Percentiles rank a stretch among this genome's conserved stretches.
Conservation (phyloP, 306 rosid species). For the Casuarina cunninghamiana region DNA sequence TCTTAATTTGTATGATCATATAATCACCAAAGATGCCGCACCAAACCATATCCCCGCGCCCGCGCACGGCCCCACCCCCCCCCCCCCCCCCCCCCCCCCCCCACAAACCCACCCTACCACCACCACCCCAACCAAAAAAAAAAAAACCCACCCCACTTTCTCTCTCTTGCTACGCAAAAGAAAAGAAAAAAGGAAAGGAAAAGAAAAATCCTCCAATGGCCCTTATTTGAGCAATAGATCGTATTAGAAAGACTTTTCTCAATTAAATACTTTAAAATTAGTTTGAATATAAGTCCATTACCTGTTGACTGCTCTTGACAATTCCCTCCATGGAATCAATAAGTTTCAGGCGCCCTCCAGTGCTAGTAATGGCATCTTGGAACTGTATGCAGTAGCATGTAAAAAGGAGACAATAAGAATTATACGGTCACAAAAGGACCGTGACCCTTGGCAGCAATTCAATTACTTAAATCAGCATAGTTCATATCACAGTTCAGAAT, state of each 20-base stretch:
- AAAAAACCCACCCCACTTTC: too few species aligned
- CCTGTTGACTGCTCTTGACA: conserved; percentile 88
- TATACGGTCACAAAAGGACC: neutral
- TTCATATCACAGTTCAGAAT: neutral
- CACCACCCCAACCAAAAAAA: too few species aligned
- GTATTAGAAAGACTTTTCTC: neutral
- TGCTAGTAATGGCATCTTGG: conserved; percentile 80
- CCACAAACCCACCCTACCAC: too few species aligned
- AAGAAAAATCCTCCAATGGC: neutral
- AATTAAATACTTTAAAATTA: neutral
- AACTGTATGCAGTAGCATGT: conserved; percentile 48
- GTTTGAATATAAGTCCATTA: conserved; percentile 16
- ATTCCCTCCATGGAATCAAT: conserved; percentile 92
- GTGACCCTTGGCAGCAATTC: neutral
- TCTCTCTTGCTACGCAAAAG: too few species aligned
- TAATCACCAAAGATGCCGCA: neutral
- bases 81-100: too few species aligned
- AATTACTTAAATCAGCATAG: neutral
- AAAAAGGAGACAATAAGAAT: conserved; percentile 4
- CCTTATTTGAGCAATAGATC: neutral
- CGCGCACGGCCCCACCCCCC: neutral
- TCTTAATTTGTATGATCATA: neutral
- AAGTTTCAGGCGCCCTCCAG: conserved; percentile 69
- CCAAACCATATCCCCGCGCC: neutral
- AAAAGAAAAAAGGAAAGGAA: too few species aligned